Percentiles rank a stretch among this genome's conserved stretches.
Conservation (phyloP, 177 flowering plant genomes). For the Vitis hybrid region DNA sequence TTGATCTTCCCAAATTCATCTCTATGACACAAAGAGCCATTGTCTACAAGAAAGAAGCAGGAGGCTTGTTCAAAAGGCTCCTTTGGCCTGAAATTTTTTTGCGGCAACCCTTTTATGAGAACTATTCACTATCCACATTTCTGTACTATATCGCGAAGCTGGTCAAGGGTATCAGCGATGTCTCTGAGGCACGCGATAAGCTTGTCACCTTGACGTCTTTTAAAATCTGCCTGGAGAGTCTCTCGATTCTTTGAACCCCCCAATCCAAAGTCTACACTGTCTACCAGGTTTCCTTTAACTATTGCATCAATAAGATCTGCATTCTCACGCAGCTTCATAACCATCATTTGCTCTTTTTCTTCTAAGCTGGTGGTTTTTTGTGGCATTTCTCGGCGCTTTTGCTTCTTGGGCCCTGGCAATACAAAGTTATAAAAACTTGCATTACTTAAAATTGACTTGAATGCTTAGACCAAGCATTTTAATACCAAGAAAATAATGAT, state of each 20-base stretch:
- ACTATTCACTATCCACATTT: neutral
- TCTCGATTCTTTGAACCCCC: conserved; percentile 16
- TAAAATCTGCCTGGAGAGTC: conserved; percentile 15
- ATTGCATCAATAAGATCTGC: conserved; percentile 34
- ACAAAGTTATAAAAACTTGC: neutral
- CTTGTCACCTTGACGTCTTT: conserved; percentile 38
- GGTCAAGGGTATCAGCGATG: conserved; percentile 24
- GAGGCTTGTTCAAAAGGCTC: too few relatives aligned
- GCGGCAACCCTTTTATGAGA: too few relatives aligned
- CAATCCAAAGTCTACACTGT: conserved; percentile 15
- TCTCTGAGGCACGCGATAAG: conserved; percentile 39
- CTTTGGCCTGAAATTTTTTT: too few relatives aligned
- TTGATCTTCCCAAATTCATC: too few relatives aligned
- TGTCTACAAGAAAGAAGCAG: too few relatives aligned
- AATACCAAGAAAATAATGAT: neutral
- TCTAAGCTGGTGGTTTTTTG: conserved; percentile 1
- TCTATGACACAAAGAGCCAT: too few relatives aligned
- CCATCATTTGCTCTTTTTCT: conserved; percentile 21
- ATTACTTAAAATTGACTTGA: neutral
- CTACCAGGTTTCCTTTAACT: conserved; percentile 23
- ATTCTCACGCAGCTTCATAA: conserved; percentile 21
- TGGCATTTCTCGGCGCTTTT: conserved; percentile 6
- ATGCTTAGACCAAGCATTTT: neutral
- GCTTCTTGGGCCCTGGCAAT: conserved; percentile 20
- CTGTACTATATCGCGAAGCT: conserved; percentile 20